A percentile compares a stretch with the other conserved stretches of the same genome.
These are phyloP conservation scores for Brassica napus DNA, from an alignment of 345 rosid species.

Conservation along the genomic window DNA sequence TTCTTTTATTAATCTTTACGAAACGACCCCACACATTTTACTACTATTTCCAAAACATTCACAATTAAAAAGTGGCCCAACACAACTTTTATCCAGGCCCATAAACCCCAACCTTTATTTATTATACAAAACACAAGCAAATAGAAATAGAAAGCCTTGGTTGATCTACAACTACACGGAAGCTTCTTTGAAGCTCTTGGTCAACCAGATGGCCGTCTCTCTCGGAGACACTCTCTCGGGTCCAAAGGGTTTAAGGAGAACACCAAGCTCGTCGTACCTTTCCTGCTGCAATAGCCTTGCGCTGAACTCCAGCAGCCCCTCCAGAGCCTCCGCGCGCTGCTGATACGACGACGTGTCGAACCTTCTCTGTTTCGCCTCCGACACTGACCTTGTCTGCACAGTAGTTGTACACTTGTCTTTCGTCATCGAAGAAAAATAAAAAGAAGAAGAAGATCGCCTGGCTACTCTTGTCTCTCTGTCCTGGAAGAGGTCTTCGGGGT, in stretches of 20 bases:
- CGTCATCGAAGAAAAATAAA: conserved; percentile 37
- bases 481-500: conserved; percentile 55
- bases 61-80: conserved; percentile 6
- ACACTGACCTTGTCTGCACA: conserved; percentile 49
- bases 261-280: conserved; percentile 84
- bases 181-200: conserved; percentile 94
- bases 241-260: conserved; percentile 89
- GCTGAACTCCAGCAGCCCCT: conserved; percentile 91
- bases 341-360: conserved; percentile 89
- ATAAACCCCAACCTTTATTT: neutral
- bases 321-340: conserved; percentile 97
- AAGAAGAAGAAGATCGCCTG: conserved; percentile 44
- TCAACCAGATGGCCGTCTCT: conserved; percentile 96
- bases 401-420: conserved; percentile 72
- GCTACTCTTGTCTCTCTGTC: conserved; percentile 39
- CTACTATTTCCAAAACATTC: neutral
- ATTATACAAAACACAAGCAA: neutral
- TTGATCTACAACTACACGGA: conserved; percentile 41
- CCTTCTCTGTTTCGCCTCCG: conserved; percentile 53
- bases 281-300: conserved; percentile 74
- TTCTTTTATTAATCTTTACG: too few species aligned
- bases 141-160: neutral
- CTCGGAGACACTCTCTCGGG: conserved; percentile 89
- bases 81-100: neutral
- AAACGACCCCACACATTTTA: neutral